Base-by-base conservation (phyloP, 352 stramenopile genomes). In the Phytopythium oedochilum region DNA sequence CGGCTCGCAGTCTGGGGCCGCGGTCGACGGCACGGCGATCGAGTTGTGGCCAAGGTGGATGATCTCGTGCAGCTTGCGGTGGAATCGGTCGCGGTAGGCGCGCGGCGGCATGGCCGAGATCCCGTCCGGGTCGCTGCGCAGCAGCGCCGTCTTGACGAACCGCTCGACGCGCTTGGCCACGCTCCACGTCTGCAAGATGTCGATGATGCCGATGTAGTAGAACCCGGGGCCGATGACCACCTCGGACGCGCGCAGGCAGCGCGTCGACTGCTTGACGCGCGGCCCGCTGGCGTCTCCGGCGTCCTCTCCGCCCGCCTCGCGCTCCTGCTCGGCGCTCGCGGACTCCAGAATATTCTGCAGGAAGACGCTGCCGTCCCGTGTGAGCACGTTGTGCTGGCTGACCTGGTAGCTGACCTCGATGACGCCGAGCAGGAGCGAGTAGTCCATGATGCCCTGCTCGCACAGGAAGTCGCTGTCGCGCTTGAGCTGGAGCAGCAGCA, bases 151-250 rank as follows among this genome's bases (percentile, higher is more conserved):
- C 57, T 94, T 94, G 36, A 91, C 39, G 28, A 93, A 90, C 11
- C 80, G 68, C 59, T 96, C 86, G 8, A 91, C 35, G 14, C 78
- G 66, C 53, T 96, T 96, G 2, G 67, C 58, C 51, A 70, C 62
- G 22, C 67, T 94, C 80, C 82, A 96, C 23, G 75, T 86, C 63
- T 96, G 86, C 45, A 96, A 38, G 38, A 96, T 94, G 55, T 96
- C 86, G 57, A 96, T 94, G 15, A 96, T 46, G 2, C 86, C 85
- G 26, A 96, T 86, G 70, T 94, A 96, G 59, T 94, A 96, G 53
- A 90, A 86, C 0, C 83, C 81, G 5, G 86, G 83, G 0, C 82
- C 83, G 38, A 92, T 86, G 20, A 95, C 82, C 22, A 93, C 80
- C 34, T 92, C 80, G 6, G 75, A 76, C 23, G 79, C 82, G 6